Conservation (phyloP, 176 grass and related monocot genomes). For the Calamus simplicifolius region DNA sequence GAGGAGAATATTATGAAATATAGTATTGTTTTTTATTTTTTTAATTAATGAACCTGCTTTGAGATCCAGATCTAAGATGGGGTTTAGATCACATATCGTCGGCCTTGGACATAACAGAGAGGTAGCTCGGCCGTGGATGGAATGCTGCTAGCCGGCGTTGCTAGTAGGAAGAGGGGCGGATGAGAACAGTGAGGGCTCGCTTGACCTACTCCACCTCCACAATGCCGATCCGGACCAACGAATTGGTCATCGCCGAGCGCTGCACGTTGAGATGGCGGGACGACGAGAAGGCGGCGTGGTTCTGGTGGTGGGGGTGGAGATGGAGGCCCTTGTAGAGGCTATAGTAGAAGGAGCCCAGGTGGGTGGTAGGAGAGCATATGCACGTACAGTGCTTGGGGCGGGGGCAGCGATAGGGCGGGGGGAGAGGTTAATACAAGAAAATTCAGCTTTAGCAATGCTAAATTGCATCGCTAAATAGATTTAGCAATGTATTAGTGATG, state of each 20-base stretch:
- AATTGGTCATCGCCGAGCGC: constrained; percentile 27
- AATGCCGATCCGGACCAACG: constrained; percentile 33
- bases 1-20: not conserved
- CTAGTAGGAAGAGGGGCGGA: constrained; percentile 32
- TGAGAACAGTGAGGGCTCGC: constrained; percentile 41
- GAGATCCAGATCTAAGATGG: not conserved
- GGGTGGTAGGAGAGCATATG: constrained; percentile 62
- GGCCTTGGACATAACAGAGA: constrained; percentile 45
- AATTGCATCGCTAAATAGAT: too few relatives aligned
- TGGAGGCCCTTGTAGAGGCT: constrained; percentile 47
- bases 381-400: constrained; percentile 5
- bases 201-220: constrained; percentile 38
- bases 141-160: constrained; percentile 22
- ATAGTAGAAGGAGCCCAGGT: constrained; percentile 61
- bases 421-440: too few relatives aligned
- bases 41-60: not conserved
- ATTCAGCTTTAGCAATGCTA: too few relatives aligned
- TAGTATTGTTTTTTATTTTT: not conserved
- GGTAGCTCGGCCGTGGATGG: constrained; percentile 26
- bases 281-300: constrained; percentile 3
- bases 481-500: too few relatives aligned
- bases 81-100: constrained; percentile 29
- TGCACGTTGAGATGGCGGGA: constrained; percentile 18
- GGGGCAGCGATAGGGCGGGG: not conserved
- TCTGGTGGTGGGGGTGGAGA: not conserved